Evolutionary conservation across 805 yeast species (phyloP).

Genomic region (Saccharomycopsis microspora): DNA sequence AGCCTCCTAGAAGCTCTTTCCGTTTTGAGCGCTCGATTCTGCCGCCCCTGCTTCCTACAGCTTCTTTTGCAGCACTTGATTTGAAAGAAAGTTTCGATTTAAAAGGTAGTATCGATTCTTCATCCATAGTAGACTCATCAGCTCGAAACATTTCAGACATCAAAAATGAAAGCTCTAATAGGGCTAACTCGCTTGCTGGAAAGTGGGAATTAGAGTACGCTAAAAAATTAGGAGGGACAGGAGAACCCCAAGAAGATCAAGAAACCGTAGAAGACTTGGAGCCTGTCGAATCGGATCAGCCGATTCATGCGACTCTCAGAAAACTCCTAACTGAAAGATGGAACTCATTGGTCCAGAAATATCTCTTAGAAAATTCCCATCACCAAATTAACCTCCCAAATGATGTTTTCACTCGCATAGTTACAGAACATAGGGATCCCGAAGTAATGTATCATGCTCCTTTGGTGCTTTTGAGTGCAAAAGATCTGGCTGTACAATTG

Average conservation of each 20-base stretch:
- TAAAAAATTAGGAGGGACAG: not conserved
- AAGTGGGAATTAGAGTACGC: not conserved
- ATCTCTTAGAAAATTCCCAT: conserved; percentile 31
- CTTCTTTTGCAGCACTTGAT: not conserved
- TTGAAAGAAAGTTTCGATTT: not conserved
- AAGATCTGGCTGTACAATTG: conserved; percentile 23
- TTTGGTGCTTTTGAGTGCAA: conserved; percentile 21
- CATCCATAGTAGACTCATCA: conserved; percentile 2
- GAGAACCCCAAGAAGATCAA: not conserved
- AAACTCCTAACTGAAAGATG: conserved; percentile 3
- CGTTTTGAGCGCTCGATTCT: not conserved
- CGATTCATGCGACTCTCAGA: not conserved
- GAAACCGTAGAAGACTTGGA: not conserved
- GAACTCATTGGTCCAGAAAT: conserved; percentile 27
- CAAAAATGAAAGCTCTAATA: no score
- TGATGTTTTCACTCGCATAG: conserved; percentile 24
- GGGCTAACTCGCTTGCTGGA: not conserved
- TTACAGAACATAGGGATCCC: not conserved
- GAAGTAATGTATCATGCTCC: conserved; percentile 25
- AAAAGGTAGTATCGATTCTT: conserved; percentile 9
- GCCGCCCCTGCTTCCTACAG: not conserved
- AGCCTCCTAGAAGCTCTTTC: not conserved
- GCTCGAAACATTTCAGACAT: not conserved
- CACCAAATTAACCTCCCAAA: conserved; percentile 38
- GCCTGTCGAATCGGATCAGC: not conserved